These are phyloP conservation scores for Aspergillus thermomutatus DNA, from an alignment of 2,329 filamentous ascomycete genomes.

Conservation along the genomic window DNA sequence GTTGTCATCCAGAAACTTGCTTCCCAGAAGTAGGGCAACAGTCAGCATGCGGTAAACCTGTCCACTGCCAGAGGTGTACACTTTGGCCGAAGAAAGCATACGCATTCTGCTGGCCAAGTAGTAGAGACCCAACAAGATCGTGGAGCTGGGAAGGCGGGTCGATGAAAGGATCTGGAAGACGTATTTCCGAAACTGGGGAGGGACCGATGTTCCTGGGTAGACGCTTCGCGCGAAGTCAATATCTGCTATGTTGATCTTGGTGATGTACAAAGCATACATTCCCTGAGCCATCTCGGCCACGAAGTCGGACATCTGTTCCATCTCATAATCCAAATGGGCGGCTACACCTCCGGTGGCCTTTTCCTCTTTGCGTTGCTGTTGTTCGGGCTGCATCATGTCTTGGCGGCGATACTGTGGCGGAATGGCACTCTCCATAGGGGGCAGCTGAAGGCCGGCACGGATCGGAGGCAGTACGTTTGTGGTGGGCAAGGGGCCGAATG, in stretches of 20 bases:
- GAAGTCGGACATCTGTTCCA: conserved; percentile 94
- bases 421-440: conserved; percentile 41
- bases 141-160: conserved; percentile 84
- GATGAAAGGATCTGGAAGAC: conserved; percentile 87
- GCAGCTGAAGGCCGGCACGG: conserved; percentile 37
- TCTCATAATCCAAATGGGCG: conserved; percentile 92
- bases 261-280: conserved; percentile 61
- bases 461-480: conserved; percentile 41
- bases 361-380: conserved; percentile 54
- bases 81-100: conserved; percentile 58
- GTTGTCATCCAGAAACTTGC: conserved; percentile 96
- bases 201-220: conserved; percentile 59
- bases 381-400: conserved; percentile 35
- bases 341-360: conserved; percentile 81
- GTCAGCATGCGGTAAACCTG: conserved; percentile 87
- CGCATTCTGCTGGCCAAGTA: conserved; percentile 83
- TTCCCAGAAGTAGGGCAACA: conserved; percentile 77
- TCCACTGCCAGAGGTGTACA: conserved; percentile 58
- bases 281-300: conserved; percentile 82
- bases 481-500: conserved; percentile 33
- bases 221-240: conserved; percentile 64
- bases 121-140: conserved; percentile 85
- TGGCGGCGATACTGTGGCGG: conserved; percentile 41
- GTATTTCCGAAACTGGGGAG: conserved; percentile 82
- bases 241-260: conserved; percentile 57